Percentiles rank a stretch among this genome's conserved stretches.
Evolutionary conservation across 2,329 filamentous ascomycete genomes (phyloP).

Genomic region (Rhinocladiella similis): DNA sequence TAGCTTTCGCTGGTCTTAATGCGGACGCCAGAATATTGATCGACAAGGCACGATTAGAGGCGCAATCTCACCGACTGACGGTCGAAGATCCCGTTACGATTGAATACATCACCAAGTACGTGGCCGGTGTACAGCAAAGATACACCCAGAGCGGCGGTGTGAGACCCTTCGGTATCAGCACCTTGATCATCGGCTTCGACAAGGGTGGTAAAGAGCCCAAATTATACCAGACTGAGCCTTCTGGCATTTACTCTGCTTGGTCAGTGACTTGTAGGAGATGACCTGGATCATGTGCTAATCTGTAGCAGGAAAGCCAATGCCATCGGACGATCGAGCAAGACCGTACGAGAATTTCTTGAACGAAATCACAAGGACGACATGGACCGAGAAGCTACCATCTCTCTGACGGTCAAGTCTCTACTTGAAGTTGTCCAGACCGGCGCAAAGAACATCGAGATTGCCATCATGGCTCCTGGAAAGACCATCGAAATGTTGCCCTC

Average conservation of each 20-base stretch:
- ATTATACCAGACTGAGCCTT: constrained; percentile 98
- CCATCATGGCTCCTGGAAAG: constrained; percentile 93
- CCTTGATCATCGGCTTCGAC: constrained; percentile 97
- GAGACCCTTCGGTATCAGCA: constrained; percentile 97
- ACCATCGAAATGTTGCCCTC: constrained; percentile 88
- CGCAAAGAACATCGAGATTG: constrained; percentile 99
- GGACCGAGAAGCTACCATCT: constrained; percentile 94
- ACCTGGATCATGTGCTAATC: constrained; percentile 25
- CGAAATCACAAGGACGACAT: constrained; percentile 98
- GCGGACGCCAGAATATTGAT: constrained; percentile 97
- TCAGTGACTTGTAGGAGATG: constrained; percentile 47
- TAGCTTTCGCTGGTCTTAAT: constrained; percentile 95
- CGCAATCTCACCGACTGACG: constrained; percentile 93
- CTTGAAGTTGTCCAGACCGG: constrained; percentile 98
- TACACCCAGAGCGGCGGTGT: constrained; percentile 99
- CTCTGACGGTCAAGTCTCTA: constrained; percentile 95
- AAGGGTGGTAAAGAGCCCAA: constrained; percentile 84
- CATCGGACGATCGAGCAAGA: constrained; percentile 97
- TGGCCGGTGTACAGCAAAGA: constrained; percentile 95
- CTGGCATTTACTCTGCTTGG: constrained; percentile 98
- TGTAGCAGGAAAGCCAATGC: constrained; percentile 90
- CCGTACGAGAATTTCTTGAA: constrained; percentile 96
- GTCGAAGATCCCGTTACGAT: constrained; percentile 97
- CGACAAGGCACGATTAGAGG: constrained; percentile 96
- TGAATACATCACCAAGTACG: constrained; percentile 99